Base-by-base conservation (phyloP, 2,329 filamentous ascomycete species). In the Raffaelea arxii region DNA sequence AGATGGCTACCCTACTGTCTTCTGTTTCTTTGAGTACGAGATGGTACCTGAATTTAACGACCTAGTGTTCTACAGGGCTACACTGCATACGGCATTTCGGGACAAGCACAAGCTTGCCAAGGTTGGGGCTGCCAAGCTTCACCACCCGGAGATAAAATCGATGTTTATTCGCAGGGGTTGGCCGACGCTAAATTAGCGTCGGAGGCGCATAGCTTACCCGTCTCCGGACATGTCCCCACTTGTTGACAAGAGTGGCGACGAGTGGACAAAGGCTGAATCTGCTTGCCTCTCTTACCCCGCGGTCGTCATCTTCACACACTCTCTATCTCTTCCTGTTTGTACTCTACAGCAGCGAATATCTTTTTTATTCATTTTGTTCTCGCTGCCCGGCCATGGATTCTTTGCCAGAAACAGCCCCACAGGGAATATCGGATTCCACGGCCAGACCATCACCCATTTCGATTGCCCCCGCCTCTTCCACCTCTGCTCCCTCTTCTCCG, bases 31-130 rank as follows among this genome's bases (percentile, higher is more conserved):
- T 37, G 35, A 37, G 19, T 37, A 18, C 35, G 36, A 39, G 6
- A 21, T 22, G 36, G 36, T 39, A 39, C 36, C 36, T 39, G 36
- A 39, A 39, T 39, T 6, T 39, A 39, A 39, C 18, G 36, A 39
- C 23, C 36, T 22, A 22, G n/a, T n/a, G 19, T 39, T 39, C 36
- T 39, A 39, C 36, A 39, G 36, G 36, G 36, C 23, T 22, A 39
- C 36, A 18, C 11, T 39, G 36, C 36, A 39, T 18, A 39, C 36
- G 9, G 36, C 19, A 39, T 39, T 39, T 39, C 36, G 36, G 36
- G 36, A 22, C 36, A 39, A 39, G 36, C 36, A 39, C n/a, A 39
- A 39, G n/a, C n/a, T n/a, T n/a, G n/a, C n/a, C n/a, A n/a, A n/a
- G n/a, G n/a, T n/a, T n/a, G n/a, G n/a, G n/a, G n/a, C n/a, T n/a